Evolutionary conservation across 2,329 filamentous ascomycete genomes (phyloP).

Genomic region (Pseudocercospora vitis): DNA sequence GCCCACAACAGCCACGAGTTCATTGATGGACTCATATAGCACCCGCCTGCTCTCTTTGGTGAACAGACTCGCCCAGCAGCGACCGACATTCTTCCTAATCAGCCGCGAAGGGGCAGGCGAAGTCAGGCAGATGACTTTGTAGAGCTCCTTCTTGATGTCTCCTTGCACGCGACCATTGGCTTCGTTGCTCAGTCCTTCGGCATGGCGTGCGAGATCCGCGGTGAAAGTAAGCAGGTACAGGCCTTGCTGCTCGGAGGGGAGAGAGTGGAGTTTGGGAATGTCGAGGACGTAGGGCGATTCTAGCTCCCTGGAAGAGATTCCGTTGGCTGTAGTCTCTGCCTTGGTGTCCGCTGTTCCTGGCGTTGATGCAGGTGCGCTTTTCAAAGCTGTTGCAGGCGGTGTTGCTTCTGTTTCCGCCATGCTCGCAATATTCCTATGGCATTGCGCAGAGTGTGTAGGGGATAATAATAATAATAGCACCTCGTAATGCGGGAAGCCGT

Average conservation of each 20-base stretch:
- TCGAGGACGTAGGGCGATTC: slow-evolving; percentile 64
- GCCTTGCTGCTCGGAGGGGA: slow-evolving; percentile 93
- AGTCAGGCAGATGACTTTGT: slow-evolving; percentile 83
- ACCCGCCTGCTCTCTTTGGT: slow-evolving; percentile 83
- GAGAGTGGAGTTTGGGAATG: slow-evolving; percentile 79
- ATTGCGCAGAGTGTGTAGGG: slow-evolving; percentile 14
- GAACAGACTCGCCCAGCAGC: slow-evolving; percentile 80
- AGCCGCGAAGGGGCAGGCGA: slow-evolving; percentile 82
- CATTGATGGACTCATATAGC: slow-evolving; percentile 91
- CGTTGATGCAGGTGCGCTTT: too few relatives aligned
- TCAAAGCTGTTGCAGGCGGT: background rate
- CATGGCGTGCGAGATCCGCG: slow-evolving; percentile 77
- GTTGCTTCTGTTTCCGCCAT: slow-evolving; percentile 25
- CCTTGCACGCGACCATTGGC: slow-evolving; percentile 86
- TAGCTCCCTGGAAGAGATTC: background rate
- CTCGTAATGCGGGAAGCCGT: too few relatives aligned
- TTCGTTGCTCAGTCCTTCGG: slow-evolving; percentile 70
- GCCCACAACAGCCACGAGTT: slow-evolving; percentile 71
- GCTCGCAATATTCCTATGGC: slow-evolving; percentile 8
- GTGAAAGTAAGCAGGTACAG: slow-evolving; percentile 89
- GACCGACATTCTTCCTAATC: slow-evolving; percentile 83
- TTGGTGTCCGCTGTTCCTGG: background rate
- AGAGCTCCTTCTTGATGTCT: slow-evolving; percentile 88
- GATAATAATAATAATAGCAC: too few relatives aligned
- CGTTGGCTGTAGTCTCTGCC: background rate